Conservation (phyloP, 1,284 basidiomycete genomes). For the Ceratobasidium sp. region DNA sequence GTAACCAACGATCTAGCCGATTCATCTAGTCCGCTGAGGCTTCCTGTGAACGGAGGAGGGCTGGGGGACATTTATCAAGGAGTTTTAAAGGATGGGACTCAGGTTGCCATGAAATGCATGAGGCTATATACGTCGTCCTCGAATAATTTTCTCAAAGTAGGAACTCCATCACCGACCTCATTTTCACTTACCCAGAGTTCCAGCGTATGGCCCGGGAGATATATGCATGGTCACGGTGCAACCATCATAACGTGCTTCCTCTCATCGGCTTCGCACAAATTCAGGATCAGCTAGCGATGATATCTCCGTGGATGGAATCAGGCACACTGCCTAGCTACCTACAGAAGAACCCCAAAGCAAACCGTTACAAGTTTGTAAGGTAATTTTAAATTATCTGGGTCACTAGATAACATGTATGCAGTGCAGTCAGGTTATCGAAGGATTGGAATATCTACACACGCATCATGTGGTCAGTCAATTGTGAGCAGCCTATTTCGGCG, state of each 20-base stretch:
- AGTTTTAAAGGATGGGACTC: not conserved
- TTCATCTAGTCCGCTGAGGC: not conserved
- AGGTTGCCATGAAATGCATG: constrained; percentile 13
- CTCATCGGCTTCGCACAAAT: not conserved
- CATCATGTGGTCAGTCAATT: not conserved
- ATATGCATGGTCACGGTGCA: constrained; percentile 9
- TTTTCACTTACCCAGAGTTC: not conserved
- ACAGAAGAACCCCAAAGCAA: not conserved
- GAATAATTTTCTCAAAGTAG: not conserved
- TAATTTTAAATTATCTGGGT: not conserved
- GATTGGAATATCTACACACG: not conserved
- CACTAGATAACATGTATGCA: not conserved
- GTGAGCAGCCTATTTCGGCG: not conserved
- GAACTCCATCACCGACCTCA: too few relatives aligned
- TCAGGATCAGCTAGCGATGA: not conserved
- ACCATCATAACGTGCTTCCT: not conserved
- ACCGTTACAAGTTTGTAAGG: not conserved
- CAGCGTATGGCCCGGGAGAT: constrained; percentile 5
- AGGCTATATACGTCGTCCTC: not conserved
- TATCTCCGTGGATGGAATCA: constrained; percentile 11
- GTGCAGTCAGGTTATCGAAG: not conserved
- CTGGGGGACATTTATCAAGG: not conserved
- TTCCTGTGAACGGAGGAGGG: not conserved
- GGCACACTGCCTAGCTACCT: not conserved
- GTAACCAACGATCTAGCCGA: not conserved